Percentiles rank a stretch among this genome's conserved stretches.
These are phyloP conservation scores for Torulaspora globosa DNA, from an alignment of 1,139 yeast genomes.

Conservation along the genomic window DNA sequence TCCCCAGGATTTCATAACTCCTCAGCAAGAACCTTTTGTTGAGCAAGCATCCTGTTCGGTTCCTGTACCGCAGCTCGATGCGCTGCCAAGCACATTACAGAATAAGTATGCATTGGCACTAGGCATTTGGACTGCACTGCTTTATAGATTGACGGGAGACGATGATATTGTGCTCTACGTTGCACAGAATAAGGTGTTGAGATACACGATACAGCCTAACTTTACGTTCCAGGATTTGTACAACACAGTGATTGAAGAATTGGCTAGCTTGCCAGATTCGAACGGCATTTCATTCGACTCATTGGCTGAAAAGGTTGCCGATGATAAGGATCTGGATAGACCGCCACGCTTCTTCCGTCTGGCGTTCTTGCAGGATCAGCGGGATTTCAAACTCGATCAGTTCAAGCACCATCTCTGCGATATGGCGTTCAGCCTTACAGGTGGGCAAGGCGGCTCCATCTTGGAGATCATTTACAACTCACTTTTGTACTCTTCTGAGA, in stretches of 20 bases:
- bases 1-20: slow-evolving; percentile 83
- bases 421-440: slow-evolving; percentile 25
- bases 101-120: slow-evolving; percentile 52
- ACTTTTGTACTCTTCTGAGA: slow-evolving; percentile 63
- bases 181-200: slow-evolving; percentile 50
- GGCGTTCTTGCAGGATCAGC: slow-evolving; percentile 24
- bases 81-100: slow-evolving; percentile 27
- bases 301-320: slow-evolving; percentile 51
- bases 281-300: slow-evolving; percentile 53
- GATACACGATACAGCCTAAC: slow-evolving; percentile 54
- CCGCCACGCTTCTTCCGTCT: slow-evolving; percentile 57
- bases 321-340: slow-evolving; percentile 48
- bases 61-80: slow-evolving; percentile 37
- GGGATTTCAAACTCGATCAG: slow-evolving; percentile 19
- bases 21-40: slow-evolving; percentile 63
- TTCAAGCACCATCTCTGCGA: slow-evolving; percentile 33
- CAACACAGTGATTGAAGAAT: slow-evolving; percentile 19
- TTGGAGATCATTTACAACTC: slow-evolving; percentile 55
- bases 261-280: slow-evolving; percentile 42
- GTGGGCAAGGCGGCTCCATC: slow-evolving; percentile 13
- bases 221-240: slow-evolving; percentile 51
- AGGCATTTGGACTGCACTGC: slow-evolving; percentile 66
- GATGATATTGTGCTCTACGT: slow-evolving; percentile 88
- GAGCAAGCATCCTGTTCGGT: slow-evolving; percentile 52
- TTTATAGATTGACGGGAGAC: slow-evolving; percentile 84